Conservation (phyloP, 768 basidiomycete species). For the Termitomyces sp. region DNA sequence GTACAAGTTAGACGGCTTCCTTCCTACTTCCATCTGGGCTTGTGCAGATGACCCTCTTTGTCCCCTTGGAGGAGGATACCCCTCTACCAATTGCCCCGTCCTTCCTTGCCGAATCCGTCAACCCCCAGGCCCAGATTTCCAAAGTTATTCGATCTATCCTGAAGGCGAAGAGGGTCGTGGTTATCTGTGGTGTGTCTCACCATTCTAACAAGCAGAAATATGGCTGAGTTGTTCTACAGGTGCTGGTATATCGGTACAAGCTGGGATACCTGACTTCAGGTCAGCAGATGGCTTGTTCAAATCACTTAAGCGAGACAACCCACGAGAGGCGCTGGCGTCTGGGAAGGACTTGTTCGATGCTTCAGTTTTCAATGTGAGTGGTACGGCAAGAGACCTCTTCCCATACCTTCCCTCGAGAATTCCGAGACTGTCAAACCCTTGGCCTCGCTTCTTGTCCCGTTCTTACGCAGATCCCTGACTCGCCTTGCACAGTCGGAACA, state of each 20-base stretch:
- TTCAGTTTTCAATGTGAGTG: slow-evolving; percentile 77
- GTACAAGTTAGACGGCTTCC: slow-evolving; percentile 6
- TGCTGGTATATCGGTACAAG: slow-evolving; percentile 83
- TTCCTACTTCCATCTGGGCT: slow-evolving; percentile 12
- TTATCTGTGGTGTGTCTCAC: slow-evolving; percentile 68
- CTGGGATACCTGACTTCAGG: slow-evolving; percentile 88
- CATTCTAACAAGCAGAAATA: background rate
- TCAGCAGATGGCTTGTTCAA: slow-evolving; percentile 79
- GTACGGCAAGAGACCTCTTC: background rate
- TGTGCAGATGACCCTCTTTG: slow-evolving; percentile 52
- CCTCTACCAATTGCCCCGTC: slow-evolving; percentile 45
- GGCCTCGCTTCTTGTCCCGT: background rate
- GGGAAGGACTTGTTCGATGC: slow-evolving; percentile 91
- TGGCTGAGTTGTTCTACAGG: slow-evolving; percentile 34
- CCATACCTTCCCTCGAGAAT: background rate
- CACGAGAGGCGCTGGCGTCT: slow-evolving; percentile 60
- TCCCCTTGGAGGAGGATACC: slow-evolving; percentile 49
- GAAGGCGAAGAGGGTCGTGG: slow-evolving; percentile 79
- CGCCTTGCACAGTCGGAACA: slow-evolving; percentile 51
- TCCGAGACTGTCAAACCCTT: background rate
- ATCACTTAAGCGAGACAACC: slow-evolving; percentile 71
- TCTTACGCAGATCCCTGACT: background rate
- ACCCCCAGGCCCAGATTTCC: slow-evolving; percentile 41
- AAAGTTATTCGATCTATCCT: slow-evolving; percentile 61
- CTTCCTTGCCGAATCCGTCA: slow-evolving; percentile 45